A percentile compares a stretch with the other conserved stretches of the same genome.
phyloP scores from a whole-genome alignment of 2,329 filamentous ascomycete species.

The Fulvia fulva region DNA sequence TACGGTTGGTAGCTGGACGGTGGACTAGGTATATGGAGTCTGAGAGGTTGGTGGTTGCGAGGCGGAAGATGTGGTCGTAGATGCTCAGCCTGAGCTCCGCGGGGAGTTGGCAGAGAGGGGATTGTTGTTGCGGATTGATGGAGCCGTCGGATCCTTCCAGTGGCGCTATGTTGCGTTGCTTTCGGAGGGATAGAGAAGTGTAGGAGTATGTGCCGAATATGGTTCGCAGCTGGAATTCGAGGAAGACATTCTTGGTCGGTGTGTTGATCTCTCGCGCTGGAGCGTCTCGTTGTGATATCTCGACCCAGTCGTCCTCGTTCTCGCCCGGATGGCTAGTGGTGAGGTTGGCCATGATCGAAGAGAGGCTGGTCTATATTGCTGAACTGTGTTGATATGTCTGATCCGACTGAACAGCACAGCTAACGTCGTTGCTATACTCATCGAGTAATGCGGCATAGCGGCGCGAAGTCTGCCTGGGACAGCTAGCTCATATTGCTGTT shows the following conservation, averaged over 20 bases:
- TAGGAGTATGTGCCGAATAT: neutral
- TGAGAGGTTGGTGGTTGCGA: slow-evolving; percentile 24
- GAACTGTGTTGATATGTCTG: neutral
- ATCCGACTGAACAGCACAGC: too few species aligned
- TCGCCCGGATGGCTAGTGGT: neutral
- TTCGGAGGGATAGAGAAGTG: neutral
- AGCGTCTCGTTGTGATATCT: neutral
- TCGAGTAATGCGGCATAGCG: too few species aligned
- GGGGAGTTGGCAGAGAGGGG: slow-evolving; percentile 48
- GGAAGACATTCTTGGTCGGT: neutral
- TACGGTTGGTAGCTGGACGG: slow-evolving; percentile 14
- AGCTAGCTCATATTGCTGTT: neutral
- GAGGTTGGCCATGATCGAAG: neutral
- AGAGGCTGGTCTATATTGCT: neutral
- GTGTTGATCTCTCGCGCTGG: neutral
- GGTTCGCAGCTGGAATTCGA: neutral
- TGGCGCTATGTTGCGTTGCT: neutral
- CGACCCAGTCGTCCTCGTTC: neutral
- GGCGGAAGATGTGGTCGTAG: slow-evolving; percentile 39
- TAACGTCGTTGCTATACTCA: too few species aligned
- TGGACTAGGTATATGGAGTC: slow-evolving; percentile 14
- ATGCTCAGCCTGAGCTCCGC: slow-evolving; percentile 60
- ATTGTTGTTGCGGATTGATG: slow-evolving; percentile 13
- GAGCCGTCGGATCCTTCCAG: neutral
- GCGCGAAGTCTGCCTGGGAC: too few species aligned